Percentiles rank a stretch among this genome's conserved stretches.
These are phyloP conservation scores for Trichothecium roseum DNA, from an alignment of 2,329 filamentous ascomycete species.

Conservation along the genomic window DNA sequence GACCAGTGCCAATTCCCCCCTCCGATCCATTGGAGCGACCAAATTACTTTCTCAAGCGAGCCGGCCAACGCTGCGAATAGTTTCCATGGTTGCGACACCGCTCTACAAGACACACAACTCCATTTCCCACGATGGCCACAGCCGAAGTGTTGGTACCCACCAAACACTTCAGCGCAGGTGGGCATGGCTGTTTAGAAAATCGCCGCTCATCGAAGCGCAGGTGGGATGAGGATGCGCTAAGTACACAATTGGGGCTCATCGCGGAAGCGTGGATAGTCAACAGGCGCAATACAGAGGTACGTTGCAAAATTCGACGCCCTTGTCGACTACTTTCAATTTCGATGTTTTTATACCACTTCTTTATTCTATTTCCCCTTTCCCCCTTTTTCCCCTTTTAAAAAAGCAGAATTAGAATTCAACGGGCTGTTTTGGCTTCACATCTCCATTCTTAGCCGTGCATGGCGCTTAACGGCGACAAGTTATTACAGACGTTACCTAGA, in stretches of 20 bases:
- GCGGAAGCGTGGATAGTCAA: constrained; percentile 20
- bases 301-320: constrained; percentile 4
- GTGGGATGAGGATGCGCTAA: constrained; percentile 16
- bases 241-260: constrained; percentile 17
- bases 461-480: too few species aligned
- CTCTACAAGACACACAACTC: constrained; percentile 29
- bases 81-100: constrained; percentile 43
- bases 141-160: constrained; percentile 34
- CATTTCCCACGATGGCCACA: constrained; percentile 43
- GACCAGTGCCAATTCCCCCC: too few species aligned
- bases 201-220: constrained; percentile 15
- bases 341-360: constrained; percentile 4
- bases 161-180: constrained; percentile 30
- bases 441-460: too few species aligned
- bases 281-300: constrained; percentile 12
- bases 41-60: too few species aligned
- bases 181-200: constrained; percentile 23
- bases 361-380: constrained; percentile 2
- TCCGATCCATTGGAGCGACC: too few species aligned
- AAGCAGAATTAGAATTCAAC: too few species aligned
- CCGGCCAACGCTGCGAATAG: constrained; percentile 13
- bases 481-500: too few species aligned
- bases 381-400: not conserved
- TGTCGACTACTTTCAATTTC: not conserved
- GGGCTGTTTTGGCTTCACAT: too few species aligned